Percentiles rank a stretch among this genome's conserved stretches.
Evolutionary conservation across 257 asterid species (phyloP).

Genomic region (Primulina tabacum): DNA sequence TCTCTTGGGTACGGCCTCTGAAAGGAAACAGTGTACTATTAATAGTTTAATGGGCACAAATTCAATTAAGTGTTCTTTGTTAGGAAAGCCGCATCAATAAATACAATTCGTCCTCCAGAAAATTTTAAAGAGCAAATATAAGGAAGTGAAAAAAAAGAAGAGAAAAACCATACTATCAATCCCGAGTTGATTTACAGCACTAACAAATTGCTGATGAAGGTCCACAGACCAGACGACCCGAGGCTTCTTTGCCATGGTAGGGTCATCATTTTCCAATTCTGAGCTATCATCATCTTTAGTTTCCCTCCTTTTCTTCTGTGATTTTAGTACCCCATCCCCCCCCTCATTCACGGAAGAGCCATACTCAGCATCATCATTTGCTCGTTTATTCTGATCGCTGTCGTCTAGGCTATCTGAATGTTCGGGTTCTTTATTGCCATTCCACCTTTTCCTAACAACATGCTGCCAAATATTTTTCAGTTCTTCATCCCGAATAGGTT

Average conservation of each 20-base stretch:
- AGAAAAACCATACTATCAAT: constrained; percentile 64
- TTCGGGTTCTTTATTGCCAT: constrained; percentile 57
- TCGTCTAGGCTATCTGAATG: constrained; percentile 53
- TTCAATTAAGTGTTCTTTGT: neutral
- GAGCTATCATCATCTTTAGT: constrained; percentile 58
- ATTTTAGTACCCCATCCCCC: constrained; percentile 39
- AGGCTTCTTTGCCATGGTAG: constrained; percentile 60
- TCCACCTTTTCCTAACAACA: constrained; percentile 70
- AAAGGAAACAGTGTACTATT: constrained; percentile 21
- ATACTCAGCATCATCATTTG: constrained; percentile 55
- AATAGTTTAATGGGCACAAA: constrained; percentile 13
- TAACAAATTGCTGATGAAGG: constrained; percentile 89
- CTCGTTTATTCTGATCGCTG: constrained; percentile 43
- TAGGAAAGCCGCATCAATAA: neutral
- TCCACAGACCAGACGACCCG: constrained; percentile 96
- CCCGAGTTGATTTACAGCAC: constrained; percentile 84
- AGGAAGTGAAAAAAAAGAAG: neutral
- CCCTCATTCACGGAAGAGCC: constrained; percentile 60
- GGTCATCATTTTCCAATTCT: constrained; percentile 64
- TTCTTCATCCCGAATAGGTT: constrained; percentile 83
- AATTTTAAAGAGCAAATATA: constrained; percentile 2
- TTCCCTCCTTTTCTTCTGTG: constrained; percentile 62
- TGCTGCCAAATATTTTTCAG: constrained; percentile 93
- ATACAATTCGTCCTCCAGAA: constrained; percentile 16
- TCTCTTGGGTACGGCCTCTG: constrained; percentile 94